Evolutionary conservation across 2,329 filamentous ascomycete species (phyloP).

Genomic region (Colletotrichum viniferum): DNA sequence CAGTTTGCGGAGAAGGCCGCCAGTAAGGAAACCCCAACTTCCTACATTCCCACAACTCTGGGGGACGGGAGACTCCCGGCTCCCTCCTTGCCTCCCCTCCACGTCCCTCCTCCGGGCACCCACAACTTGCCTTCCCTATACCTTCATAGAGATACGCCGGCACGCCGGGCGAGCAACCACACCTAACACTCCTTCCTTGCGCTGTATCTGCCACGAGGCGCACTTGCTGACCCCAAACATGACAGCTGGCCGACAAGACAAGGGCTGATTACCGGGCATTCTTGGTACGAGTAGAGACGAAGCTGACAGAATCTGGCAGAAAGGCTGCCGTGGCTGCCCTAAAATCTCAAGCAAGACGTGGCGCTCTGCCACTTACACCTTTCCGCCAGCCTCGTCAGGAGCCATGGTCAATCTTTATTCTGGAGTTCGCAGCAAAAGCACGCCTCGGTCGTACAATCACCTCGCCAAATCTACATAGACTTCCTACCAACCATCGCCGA

Average conservation of each 20-base stretch:
- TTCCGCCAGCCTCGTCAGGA: not conserved
- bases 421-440: not conserved
- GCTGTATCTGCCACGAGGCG: constrained; percentile 1
- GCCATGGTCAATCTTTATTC: not conserved
- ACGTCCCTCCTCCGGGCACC: not conserved
- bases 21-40: constrained; percentile 6
- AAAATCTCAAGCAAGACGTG: not conserved
- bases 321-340: not conserved
- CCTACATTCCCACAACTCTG: constrained; percentile 11
- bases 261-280: not conserved
- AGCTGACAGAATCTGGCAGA: not conserved
- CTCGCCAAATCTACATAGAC: not conserved
- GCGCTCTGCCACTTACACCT: not conserved
- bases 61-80: not conserved
- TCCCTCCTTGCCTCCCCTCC: not conserved
- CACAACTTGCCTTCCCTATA: not conserved
- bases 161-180: not conserved
- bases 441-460: not conserved
- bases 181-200: not conserved
- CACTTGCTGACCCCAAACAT: not conserved
- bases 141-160: not conserved
- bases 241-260: not conserved
- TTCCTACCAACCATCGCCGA: not conserved
- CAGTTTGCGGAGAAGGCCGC: constrained; percentile 10
- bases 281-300: not conserved